Evolutionary conservation across 2,329 filamentous ascomycete species (phyloP), one percentile per base, ranked within the genome.

Genomic region (Alternaria dauci): DNA sequence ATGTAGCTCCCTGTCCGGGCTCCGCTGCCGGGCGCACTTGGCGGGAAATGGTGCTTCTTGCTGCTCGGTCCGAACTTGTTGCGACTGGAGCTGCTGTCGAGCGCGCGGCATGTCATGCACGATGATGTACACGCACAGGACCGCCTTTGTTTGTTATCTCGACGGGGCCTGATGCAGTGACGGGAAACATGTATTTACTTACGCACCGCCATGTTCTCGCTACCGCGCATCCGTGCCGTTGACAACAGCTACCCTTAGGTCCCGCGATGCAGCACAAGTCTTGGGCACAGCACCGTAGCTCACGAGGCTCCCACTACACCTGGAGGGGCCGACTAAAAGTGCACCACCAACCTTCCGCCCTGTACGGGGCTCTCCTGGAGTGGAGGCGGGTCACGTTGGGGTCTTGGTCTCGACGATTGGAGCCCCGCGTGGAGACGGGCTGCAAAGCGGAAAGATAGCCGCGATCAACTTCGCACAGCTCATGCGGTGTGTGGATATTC

Each of bases 1-100:
- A 47, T 43, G 60, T 39, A 51, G 62, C 14, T 62, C 61, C 65
- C 61, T 66, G 60, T 57, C 54, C 52, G 55, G 43, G 55, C 23
- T 61, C 59, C 52, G 51, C 54, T 41, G 39, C 52, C 39, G 38
- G 52, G 52, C 25, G 51, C 52, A 36, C 56, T 61, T 58, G 51
- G 58, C 59, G 38, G 7, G 20, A 32, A 42, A 34, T 25, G 48
- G 43, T n/a, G 34, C 30, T 32, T 38, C 47, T 52, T 38, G 14
- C 56, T 46, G 34, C 56, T 59, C 59, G 64, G 57, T 39, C 62
- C 58, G 57, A 55, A 47, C 47, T 43, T 44, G 55, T 44, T 51
- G 47, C 48, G 52, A 26, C 41, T 55, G 52, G 48, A 53, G 52
- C 46, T 41, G 18, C 20, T 38, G 53, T 52, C 28, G 34, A 20